Conservation (phyloP, 148 eudicot genomes). For the Spergularia bocconei region DNA sequence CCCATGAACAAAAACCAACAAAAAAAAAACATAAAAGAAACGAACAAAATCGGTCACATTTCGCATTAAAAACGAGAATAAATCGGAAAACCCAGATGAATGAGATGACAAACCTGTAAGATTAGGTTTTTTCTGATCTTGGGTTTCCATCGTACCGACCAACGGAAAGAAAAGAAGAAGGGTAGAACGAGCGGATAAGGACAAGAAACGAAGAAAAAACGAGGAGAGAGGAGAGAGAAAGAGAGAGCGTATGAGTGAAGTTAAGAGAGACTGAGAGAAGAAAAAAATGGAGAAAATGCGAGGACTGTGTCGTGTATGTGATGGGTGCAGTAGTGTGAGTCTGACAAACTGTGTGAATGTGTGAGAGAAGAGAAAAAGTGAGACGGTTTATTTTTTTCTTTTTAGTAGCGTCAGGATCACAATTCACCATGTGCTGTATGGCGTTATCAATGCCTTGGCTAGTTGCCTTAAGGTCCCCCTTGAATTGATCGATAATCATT, state of each 20-base stretch:
- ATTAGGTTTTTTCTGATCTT: constrained; percentile 30
- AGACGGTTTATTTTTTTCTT: no score
- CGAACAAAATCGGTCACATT: background rate
- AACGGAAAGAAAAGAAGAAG: background rate
- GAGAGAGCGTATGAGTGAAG: background rate
- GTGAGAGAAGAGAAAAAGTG: background rate
- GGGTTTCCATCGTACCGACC: constrained; percentile 38
- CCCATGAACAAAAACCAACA: background rate
- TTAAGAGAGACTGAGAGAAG: background rate
- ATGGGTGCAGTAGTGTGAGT: background rate
- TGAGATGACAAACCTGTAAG: constrained; percentile 39
- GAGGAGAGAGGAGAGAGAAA: background rate
- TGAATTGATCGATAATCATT: no score
- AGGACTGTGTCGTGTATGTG: background rate
- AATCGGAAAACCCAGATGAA: background rate
- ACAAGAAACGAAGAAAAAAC: background rate
- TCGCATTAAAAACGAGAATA: background rate
- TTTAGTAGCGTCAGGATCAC: no score
- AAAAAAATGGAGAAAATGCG: constrained; percentile 5
- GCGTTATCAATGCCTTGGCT: no score
- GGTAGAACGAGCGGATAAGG: constrained; percentile 8
- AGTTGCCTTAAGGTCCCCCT: no score
- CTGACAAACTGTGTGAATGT: background rate
- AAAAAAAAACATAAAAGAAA: background rate
- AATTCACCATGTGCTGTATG: no score